Percentiles rank a stretch among this genome's conserved stretches.
phyloP scores from a whole-genome alignment of 352 stramenopile species.

The Globisporangium takayamanum region DNA sequence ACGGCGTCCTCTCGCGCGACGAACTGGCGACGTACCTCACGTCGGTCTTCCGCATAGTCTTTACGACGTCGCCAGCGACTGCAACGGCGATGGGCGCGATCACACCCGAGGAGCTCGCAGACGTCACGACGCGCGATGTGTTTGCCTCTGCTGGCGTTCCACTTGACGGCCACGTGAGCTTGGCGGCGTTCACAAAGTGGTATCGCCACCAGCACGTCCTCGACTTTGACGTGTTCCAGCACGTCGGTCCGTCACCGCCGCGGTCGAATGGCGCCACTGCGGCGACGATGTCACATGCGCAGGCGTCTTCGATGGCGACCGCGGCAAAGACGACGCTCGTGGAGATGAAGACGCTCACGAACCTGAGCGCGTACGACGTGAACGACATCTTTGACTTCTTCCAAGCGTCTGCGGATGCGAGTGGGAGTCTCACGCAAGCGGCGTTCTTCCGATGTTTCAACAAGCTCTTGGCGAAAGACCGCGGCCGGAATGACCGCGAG shows the following conservation, averaged over 20 bases:
- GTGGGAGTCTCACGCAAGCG: slow-evolving; percentile 54
- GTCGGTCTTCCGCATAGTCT: slow-evolving; percentile 82
- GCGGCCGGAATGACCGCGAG: slow-evolving; percentile 22
- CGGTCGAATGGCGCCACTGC: no score
- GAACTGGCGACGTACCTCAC: slow-evolving; percentile 86
- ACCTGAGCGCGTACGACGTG: slow-evolving; percentile 72
- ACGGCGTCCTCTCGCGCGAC: slow-evolving; percentile 72
- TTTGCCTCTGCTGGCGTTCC: slow-evolving; percentile 61
- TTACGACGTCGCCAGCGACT: slow-evolving; percentile 49
- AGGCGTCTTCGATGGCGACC: background rate
- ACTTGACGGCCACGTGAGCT: slow-evolving; percentile 61
- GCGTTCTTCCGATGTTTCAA: slow-evolving; percentile 84
- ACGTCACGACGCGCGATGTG: slow-evolving; percentile 57
- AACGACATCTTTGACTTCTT: slow-evolving; percentile 88
- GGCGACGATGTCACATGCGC: slow-evolving; percentile 9
- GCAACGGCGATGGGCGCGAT: slow-evolving; percentile 37
- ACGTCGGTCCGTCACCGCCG: no score
- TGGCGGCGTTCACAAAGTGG: slow-evolving; percentile 84
- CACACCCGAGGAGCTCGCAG: slow-evolving; percentile 63
- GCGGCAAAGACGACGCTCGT: slow-evolving; percentile 34
- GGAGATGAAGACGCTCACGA: slow-evolving; percentile 78
- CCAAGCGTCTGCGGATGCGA: slow-evolving; percentile 47
- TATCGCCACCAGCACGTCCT: slow-evolving; percentile 39
- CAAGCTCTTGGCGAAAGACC: slow-evolving; percentile 57
- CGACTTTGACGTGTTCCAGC: slow-evolving; percentile 13